Evolutionary conservation across 345 rosid species (phyloP).

Genomic region (Euphorbia peplus): DNA sequence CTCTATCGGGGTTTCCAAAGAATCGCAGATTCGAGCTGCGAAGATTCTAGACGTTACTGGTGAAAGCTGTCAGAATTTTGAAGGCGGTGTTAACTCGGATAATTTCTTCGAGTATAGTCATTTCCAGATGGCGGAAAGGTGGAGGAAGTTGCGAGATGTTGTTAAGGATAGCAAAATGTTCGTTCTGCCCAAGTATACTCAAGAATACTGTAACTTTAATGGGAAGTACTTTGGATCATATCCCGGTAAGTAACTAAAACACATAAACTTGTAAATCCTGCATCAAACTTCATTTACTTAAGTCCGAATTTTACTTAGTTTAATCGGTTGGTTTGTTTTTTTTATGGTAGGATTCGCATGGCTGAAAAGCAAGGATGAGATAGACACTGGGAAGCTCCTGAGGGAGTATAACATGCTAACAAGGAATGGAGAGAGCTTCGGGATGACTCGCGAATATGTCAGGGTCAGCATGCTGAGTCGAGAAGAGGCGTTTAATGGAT

Average conservation of each 20-base stretch:
- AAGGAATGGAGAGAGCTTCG: conserved; percentile 63
- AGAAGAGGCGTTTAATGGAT: conserved; percentile 49
- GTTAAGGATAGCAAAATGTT: conserved; percentile 44
- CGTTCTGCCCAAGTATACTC: conserved; percentile 50
- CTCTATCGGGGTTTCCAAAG: conserved; percentile 82
- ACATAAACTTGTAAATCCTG: too few relatives aligned
- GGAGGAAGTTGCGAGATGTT: conserved; percentile 57
- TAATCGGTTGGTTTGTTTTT: neutral
- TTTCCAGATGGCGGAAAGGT: conserved; percentile 50
- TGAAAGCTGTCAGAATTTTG: conserved; percentile 31
- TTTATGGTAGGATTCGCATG: conserved; percentile 67
- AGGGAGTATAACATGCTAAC: conserved; percentile 44
- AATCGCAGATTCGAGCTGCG: conserved; percentile 78
- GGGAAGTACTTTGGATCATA: conserved; percentile 34
- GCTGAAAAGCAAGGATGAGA: conserved; percentile 57
- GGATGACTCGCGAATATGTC: conserved; percentile 40
- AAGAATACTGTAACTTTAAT: conserved; percentile 58
- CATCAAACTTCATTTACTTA: too few relatives aligned
- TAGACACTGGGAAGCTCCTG: conserved; percentile 43
- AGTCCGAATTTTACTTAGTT: neutral
- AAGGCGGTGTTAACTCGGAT: conserved; percentile 21
- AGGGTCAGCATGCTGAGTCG: conserved; percentile 71
- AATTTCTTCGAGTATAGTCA: conserved; percentile 56
- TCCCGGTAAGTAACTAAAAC: conserved; percentile 50
- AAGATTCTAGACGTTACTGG: conserved; percentile 50